Evolutionary conservation across 495 filamentous ascomycete genomes (phyloP).

Genomic region (Tuber magnatum): DNA sequence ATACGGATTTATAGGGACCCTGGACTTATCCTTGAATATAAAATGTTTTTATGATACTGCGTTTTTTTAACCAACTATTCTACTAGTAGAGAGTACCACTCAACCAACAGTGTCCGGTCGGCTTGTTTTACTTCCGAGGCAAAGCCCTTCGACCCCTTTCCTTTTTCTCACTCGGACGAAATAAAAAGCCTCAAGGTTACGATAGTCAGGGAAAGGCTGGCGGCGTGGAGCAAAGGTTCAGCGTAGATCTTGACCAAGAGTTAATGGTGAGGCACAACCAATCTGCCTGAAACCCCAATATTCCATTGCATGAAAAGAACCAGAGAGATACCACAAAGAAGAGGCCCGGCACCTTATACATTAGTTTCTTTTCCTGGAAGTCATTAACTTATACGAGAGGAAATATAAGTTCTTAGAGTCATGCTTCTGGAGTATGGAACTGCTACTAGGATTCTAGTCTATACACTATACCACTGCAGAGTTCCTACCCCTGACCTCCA

Average conservation of each 20-base stretch:
- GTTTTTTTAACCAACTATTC: neutral
- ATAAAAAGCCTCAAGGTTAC: neutral
- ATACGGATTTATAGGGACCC: neutral
- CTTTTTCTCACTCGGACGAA: neutral
- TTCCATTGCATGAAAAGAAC: neutral
- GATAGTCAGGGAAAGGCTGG: neutral
- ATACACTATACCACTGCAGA: neutral
- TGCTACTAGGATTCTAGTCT: neutral
- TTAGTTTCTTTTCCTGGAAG: neutral
- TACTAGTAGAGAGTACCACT: neutral
- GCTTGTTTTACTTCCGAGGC: neutral
- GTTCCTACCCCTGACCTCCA: neutral
- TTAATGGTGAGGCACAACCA: neutral
- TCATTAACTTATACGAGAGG: neutral
- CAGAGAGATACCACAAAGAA: too few relatives aligned
- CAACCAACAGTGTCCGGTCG: neutral
- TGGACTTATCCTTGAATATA: too few relatives aligned
- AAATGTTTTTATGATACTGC: neutral
- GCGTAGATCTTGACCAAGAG: neutral
- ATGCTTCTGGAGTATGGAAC: neutral
- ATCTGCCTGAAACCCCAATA: neutral
- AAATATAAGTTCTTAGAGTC: neutral
- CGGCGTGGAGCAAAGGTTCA: neutral
- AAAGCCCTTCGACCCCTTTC: neutral
- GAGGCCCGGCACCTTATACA: too few relatives aligned